Conservation (phyloP, 129 eudicot genomes). For the Flaveria linearis region DNA sequence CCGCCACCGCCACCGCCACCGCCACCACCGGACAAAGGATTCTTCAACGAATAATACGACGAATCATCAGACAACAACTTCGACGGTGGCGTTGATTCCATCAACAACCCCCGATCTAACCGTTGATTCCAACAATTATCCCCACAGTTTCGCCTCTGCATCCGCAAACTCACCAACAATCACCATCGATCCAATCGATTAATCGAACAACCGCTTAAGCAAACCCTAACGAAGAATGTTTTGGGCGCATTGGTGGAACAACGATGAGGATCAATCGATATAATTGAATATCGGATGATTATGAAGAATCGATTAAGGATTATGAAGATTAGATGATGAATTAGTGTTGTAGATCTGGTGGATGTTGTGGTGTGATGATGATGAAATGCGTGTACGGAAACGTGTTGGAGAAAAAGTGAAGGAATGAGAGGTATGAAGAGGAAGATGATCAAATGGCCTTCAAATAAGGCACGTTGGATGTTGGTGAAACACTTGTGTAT, state of each 20-base stretch:
- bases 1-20: background rate
- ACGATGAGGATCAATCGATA: background rate
- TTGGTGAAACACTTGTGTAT: too few species aligned
- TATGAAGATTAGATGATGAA: background rate
- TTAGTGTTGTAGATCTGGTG: conserved; percentile 6
- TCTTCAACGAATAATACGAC: background rate
- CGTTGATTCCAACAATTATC: background rate
- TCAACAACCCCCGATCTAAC: conserved; percentile 4
- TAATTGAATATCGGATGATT: background rate
- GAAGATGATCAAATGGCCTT: background rate
- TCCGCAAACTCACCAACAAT: background rate
- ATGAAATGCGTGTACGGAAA: background rate
- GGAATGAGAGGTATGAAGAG: background rate
- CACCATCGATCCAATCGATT: background rate
- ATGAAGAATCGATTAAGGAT: background rate
- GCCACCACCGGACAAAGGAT: background rate
- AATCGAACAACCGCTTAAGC: background rate
- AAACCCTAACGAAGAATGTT: background rate
- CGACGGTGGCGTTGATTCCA: background rate
- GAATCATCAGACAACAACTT: background rate
- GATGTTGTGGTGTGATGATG: background rate
- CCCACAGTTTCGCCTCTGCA: background rate
- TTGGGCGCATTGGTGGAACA: background rate
- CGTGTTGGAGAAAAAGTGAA: background rate
- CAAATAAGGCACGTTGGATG: too few species aligned